Evolutionary conservation across 1,139 yeast genomes (phyloP), one percentile per base, ranked within the genome.

Genomic region (Pichia cactophila): DNA sequence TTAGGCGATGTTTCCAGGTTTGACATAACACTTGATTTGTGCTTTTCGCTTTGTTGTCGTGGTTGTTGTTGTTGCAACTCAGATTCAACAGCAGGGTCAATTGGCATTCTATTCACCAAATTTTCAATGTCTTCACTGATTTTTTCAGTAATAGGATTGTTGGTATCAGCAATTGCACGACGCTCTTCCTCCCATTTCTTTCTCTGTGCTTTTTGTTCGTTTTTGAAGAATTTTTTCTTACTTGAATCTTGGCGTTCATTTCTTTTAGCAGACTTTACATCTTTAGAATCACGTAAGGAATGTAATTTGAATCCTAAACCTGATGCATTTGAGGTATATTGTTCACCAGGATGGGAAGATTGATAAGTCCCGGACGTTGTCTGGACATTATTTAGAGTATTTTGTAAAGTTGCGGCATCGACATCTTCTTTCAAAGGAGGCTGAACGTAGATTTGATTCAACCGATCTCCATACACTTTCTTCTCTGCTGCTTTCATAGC

Each of bases 401-500:
- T 61, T 23, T 54, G 51, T 41, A 56, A 55, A 2, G 63, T 60
- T 33, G 56, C 54, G 26, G 50, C 53, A 46, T 60, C 63, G 47
- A 56, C 39, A 26, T 50, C 53, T 4, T 44, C 42, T 39, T 23
- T 29, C 7, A 28, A 43, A 26, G 41, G 41, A 20, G 41, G 28
- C n/a, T 43, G 39, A 3, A 36, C 44, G 33, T 39, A 42, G 4
- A 43, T 49, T 26, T 41, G 3, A 41, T 48, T 50, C 26, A 47
- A 3, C 10, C 54, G 48, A 36, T 56, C 57, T 9, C 68, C 68
- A 51, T 64, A 65, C 11, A 65, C 68, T 43, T 57, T 64, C 33
- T 55, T 55, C 49, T 58, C 54, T 1, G 69, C 69, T 12, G 60
- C 56, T 45, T 58, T 61, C 29, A 56, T 54, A 0, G 69, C 69